Conservation (phyloP, 495 filamentous ascomycete genomes). For the Hypoxylon trugodes region DNA sequence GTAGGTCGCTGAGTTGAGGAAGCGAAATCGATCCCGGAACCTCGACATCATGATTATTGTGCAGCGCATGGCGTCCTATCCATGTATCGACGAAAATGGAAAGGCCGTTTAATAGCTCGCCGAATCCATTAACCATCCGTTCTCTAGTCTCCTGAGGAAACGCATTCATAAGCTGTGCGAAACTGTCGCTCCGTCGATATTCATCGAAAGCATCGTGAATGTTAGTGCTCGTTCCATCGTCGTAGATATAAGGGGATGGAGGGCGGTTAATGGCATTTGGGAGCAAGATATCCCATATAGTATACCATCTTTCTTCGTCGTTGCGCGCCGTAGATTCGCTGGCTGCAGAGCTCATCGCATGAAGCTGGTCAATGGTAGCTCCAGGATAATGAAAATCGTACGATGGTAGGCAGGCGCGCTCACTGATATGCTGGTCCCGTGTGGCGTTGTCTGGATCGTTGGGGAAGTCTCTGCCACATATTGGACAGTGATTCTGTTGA, state of each 20-base stretch:
- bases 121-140: no score
- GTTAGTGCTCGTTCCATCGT: neutral
- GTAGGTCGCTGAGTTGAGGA: no score
- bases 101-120: no score
- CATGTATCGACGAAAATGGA: no score
- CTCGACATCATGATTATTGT: no score
- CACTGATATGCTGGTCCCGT: constrained; percentile 3
- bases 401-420: neutral
- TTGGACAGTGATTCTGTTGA: neutral
- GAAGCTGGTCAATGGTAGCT: constrained; percentile 1
- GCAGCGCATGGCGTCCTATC: no score
- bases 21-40: no score
- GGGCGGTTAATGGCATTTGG: neutral
- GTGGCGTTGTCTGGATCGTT: neutral
- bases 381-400: neutral
- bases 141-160: no score
- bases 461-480: constrained; percentile 17
- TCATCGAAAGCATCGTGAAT: neutral
- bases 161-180: no score
- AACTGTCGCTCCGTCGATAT: neutral
- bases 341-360: neutral
- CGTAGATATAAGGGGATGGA: neutral
- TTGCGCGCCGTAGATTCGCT: neutral
- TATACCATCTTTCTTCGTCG: constrained; percentile 20
- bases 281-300: constrained; percentile 28